Evolutionary conservation across 495 filamentous ascomycete genomes (phyloP).

Genomic region (Jackrogersella minutella): DNA sequence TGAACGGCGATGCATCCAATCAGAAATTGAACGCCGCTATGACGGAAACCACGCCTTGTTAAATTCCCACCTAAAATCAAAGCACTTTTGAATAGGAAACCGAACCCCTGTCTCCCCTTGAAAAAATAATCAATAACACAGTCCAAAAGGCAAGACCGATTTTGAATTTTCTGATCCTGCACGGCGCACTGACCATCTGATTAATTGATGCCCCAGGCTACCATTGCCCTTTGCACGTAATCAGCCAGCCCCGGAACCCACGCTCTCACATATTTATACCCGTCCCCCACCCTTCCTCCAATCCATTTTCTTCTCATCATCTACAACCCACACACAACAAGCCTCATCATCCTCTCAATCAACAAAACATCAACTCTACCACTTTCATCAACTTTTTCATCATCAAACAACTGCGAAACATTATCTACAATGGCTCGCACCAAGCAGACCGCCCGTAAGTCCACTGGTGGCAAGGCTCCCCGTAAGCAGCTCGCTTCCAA

Average conservation of each 20-base stretch:
- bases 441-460: slow-evolving; percentile 99
- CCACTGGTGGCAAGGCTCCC: slow-evolving; percentile 98
- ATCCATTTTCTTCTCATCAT: slow-evolving; percentile 57
- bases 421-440: slow-evolving; percentile 90
- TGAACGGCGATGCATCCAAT: slow-evolving; percentile 41
- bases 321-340: slow-evolving; percentile 47
- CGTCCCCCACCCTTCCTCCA: slow-evolving; percentile 52
- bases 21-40: slow-evolving; percentile 34
- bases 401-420: slow-evolving; percentile 50
- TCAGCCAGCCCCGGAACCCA: slow-evolving; percentile 51
- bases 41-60: slow-evolving; percentile 8
- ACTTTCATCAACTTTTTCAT: slow-evolving; percentile 58
- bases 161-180: slow-evolving; percentile 30
- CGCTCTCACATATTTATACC: slow-evolving; percentile 55
- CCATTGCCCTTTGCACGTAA: slow-evolving; percentile 41
- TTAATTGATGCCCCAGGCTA: slow-evolving; percentile 5
- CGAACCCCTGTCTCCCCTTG: slow-evolving; percentile 47
- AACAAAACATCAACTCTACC: slow-evolving; percentile 44
- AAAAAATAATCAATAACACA: slow-evolving; percentile 44
- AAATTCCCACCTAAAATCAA: slow-evolving; percentile 45
- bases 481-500: slow-evolving; percentile 88
- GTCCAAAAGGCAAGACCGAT: slow-evolving; percentile 14
- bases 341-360: slow-evolving; percentile 47
- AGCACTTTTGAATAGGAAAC: slow-evolving; percentile 39
- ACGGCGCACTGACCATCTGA: slow-evolving; percentile 32